phyloP scores from a whole-genome alignment of 2,329 filamentous ascomycete species.

The Fusarium sp. region DNA sequence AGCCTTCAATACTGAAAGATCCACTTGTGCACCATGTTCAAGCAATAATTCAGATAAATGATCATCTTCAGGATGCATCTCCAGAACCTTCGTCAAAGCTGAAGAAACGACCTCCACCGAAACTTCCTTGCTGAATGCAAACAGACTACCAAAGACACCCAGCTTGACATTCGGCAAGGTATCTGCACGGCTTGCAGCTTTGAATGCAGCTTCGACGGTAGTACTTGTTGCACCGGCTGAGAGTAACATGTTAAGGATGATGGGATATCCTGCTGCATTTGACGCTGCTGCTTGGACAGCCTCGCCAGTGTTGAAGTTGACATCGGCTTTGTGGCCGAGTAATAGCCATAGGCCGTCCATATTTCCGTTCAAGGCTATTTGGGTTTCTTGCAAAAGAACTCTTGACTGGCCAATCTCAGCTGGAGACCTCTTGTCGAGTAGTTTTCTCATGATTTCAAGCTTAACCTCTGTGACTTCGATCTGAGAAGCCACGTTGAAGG shows the following conservation, averaged over 20 bases:
- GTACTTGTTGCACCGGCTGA: not conserved
- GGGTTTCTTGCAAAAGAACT: constrained; percentile 5
- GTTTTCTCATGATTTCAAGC: not conserved
- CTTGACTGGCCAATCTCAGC: constrained; percentile 21
- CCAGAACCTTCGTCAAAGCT: not conserved
- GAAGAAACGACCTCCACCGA: not conserved
- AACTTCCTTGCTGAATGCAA: constrained; percentile 1
- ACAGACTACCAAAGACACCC: constrained; percentile 3
- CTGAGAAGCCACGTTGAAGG: not conserved
- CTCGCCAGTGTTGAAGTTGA: constrained; percentile 14
- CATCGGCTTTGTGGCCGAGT: constrained; percentile 10
- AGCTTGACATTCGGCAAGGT: not conserved
- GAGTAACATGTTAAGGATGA: constrained; percentile 14
- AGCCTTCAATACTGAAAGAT: not conserved
- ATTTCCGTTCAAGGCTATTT: not conserved
- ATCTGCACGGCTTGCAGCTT: constrained; percentile 1
- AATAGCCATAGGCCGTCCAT: constrained; percentile 7
- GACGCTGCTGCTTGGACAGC: constrained; percentile 15
- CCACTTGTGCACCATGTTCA: constrained; percentile 1
- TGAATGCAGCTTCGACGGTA: constrained; percentile 12
- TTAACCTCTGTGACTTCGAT: not conserved
- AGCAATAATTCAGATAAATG: not conserved
- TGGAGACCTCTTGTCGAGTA: not conserved
- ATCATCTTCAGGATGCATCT: constrained; percentile 12
- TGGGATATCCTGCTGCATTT: not conserved